Conservation (phyloP, 1,284 basidiomycete genomes). For the Ceratobasidium papillatum region DNA sequence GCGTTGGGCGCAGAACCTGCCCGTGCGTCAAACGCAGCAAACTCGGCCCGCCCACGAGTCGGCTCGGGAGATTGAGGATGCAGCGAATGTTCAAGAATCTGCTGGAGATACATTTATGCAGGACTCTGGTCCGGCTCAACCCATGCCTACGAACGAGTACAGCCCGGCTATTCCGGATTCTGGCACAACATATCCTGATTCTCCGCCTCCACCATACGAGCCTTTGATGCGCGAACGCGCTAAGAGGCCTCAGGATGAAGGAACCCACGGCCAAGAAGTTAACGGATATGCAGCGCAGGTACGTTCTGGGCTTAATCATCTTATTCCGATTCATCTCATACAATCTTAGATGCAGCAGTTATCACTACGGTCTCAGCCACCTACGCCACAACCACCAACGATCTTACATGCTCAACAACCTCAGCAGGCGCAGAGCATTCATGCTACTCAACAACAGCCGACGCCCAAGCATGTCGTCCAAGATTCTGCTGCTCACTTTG, state of each 20-base stretch:
- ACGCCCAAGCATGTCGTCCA: slow-evolving; percentile 20
- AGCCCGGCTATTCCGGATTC: not conserved
- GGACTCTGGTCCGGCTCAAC: not conserved
- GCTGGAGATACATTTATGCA: slow-evolving; percentile 22
- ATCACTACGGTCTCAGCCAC: slow-evolving; percentile 26
- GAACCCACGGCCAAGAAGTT: slow-evolving; percentile 8
- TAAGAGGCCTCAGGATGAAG: not conserved
- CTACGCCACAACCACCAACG: slow-evolving; percentile 11
- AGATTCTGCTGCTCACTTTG: slow-evolving; percentile 43
- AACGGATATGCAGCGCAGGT: slow-evolving; percentile 36
- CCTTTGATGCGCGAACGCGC: slow-evolving; percentile 14
- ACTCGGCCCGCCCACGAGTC: not conserved
- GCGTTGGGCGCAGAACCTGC: not conserved
- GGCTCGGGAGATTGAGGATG: not conserved
- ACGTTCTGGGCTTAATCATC: not conserved
- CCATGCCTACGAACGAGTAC: not conserved
- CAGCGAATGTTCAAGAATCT: not conserved
- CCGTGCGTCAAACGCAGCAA: not conserved
- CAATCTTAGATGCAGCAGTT: slow-evolving; percentile 26
- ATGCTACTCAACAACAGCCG: slow-evolving; percentile 7
- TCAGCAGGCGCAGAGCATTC: slow-evolving; percentile 9
- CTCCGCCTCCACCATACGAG: slow-evolving; percentile 34
- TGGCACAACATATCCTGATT: slow-evolving; percentile 12
- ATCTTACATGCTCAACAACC: slow-evolving; percentile 11
- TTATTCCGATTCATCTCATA: not conserved